Base-by-base conservation (phyloP, 2,329 filamentous ascomycete genomes). In the Colletotrichum noveboracense region DNA sequence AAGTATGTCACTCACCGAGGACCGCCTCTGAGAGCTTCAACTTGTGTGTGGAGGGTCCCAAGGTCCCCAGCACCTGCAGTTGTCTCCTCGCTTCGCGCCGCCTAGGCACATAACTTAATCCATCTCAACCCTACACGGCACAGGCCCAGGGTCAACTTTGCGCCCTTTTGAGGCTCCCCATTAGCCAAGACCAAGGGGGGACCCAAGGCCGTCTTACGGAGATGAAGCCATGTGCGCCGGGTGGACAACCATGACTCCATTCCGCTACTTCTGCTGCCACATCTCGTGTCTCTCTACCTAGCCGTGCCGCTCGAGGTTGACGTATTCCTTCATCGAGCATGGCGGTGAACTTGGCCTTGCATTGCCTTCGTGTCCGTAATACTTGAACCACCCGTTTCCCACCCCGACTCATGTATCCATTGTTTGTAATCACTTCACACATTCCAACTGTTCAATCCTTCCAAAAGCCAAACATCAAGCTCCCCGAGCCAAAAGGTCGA, bases 341-440 rank as follows among this genome's bases (percentile, higher is more conserved):
- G 74, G 74, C 74, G 74, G 74, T 76, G 74, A 76, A 76, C 56
- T 74, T 73, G 74, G 48, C 71, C 70, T 72, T 70, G 71, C 66
- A 66, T 61, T 70, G 71, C 71, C 66, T 48, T 66, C 56, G 52
- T 70, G 58, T 38, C 60, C 28, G 65, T 66, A 36, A 76, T 76
- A 76, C 74, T 76, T 76, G 66, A 75, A 75, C 66, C 71, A 34
- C n/a, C 52, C 38, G 55, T 67, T 30, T 75, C 74, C 74, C 74
- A 64, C 69, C 71, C 64, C 69, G 30, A 68, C 21, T 61, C 62
- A 56, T 67, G 73, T 43, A 26, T 60, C 60, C 66, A 21, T 66
- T 48, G 64, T 68, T 64, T 76, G 64, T 65, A 61, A 76, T 76
- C 74, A 66, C n/a, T 55, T 48, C 36, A 43, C 67, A 48, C 58